Percentiles rank a stretch among this genome's conserved stretches.
Conservation (phyloP, 2,329 filamentous ascomycete genomes). For the Beauveria sp. region DNA sequence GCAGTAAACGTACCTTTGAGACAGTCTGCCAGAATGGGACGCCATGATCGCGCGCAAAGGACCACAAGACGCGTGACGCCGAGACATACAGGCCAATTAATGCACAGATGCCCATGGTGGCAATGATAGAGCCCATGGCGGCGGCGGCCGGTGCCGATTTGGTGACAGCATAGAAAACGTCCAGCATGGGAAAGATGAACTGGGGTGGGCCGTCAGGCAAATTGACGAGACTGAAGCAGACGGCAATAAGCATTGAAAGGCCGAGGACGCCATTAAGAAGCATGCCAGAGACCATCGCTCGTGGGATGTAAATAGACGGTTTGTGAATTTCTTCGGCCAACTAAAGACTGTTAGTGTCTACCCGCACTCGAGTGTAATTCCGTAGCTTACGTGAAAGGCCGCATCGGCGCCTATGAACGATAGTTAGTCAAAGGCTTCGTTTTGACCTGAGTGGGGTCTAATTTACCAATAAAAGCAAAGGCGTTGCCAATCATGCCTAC, state of each 20-base stretch:
- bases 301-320: conserved; percentile 41
- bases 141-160: conserved; percentile 39
- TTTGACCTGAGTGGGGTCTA: not conserved
- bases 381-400: conserved; percentile 19
- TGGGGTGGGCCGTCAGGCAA: conserved; percentile 31
- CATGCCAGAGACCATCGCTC: conserved; percentile 40
- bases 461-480: conserved; percentile 23
- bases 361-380: no score
- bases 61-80: conserved; percentile 50
- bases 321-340: conserved; percentile 31
- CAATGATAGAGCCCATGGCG: conserved; percentile 41
- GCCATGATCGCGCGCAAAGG: conserved; percentile 34
- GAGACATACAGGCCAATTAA: conserved; percentile 49
- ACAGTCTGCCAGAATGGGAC: conserved; percentile 22
- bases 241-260: conserved; percentile 46
- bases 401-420: conserved; percentile 16
- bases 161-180: conserved; percentile 47
- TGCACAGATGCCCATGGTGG: conserved; percentile 40
- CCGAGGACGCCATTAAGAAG: conserved; percentile 44
- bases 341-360: not conserved
- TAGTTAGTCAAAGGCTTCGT: not conserved
- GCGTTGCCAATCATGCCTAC: conserved; percentile 36
- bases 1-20: not conserved
- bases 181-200: conserved; percentile 45
- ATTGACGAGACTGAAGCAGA: conserved; percentile 42